Evolutionary conservation across 1,284 basidiomycete species (phyloP).

Genomic region (Heterobasidion irregulare): DNA sequence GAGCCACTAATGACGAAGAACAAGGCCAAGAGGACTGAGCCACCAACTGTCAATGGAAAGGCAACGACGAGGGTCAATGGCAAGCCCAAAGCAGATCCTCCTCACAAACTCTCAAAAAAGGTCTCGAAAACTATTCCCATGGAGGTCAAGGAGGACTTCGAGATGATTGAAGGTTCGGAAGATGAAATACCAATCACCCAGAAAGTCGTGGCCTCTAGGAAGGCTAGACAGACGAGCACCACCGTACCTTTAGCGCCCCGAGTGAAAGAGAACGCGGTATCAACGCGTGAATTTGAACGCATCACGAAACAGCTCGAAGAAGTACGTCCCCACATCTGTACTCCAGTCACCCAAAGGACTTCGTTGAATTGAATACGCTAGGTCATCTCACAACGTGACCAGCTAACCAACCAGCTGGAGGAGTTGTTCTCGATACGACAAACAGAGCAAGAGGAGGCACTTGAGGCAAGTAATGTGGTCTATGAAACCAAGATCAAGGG

Average conservation of each 20-base stretch:
- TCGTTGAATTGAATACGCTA: constrained; percentile 1
- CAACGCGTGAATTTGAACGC: constrained; percentile 12
- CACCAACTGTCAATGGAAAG: constrained; percentile 1
- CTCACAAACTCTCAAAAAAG: not conserved
- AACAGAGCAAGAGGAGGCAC: constrained; percentile 53
- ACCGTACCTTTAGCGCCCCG: not conserved
- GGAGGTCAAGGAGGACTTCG: not conserved
- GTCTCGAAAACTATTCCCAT: constrained; percentile 1
- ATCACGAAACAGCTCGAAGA: constrained; percentile 16
- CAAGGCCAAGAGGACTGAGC: constrained; percentile 5
- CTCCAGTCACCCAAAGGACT: no score
- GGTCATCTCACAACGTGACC: constrained; percentile 20
- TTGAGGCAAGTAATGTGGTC: constrained; percentile 36
- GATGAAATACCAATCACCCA: constrained; percentile 9
- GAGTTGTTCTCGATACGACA: constrained; percentile 45
- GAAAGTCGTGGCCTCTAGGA: constrained; percentile 1
- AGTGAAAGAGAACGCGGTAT: constrained; percentile 10
- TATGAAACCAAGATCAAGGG: constrained; percentile 45
- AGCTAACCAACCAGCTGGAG: constrained; percentile 36
- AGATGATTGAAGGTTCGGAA: constrained; percentile 6
- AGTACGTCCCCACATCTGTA: constrained; percentile 7
- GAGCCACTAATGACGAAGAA: constrained; percentile 11
- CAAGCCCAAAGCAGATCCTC: constrained; percentile 16
- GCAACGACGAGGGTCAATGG: constrained; percentile 16
- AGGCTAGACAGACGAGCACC: constrained; percentile 5